Evolutionary conservation across 805 yeast genomes (phyloP), one percentile per base, ranked within the genome.

Genomic region (Cyberlindnera bimundalis): DNA sequence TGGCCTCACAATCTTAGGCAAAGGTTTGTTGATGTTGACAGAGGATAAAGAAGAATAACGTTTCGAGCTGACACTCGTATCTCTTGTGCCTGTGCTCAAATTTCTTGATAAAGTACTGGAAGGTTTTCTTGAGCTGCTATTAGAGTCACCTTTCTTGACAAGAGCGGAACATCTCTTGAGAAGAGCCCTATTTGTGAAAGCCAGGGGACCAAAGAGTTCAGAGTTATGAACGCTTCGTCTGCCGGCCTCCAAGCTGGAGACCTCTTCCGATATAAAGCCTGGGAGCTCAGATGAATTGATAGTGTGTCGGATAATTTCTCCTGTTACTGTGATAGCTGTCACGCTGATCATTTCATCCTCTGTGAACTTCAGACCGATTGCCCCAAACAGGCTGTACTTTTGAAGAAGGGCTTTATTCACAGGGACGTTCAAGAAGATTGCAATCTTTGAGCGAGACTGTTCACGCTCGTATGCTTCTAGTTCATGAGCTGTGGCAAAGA

Each of bases 401-500:
- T 56, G 53, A 39, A 83, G 50, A 27, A 68, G 31, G 3, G 60
- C 40, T 29, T 53, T 26, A 47, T 70, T 65, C 7, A 74, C 66
- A 3, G 70, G 59, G 48, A 73, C 67, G 54, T 87, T 89, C 47
- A 90, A 66, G 46, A 84, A 77, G 14, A 90, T 56, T 0, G 80
- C 78, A 45, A 85, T 69, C 2, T 81, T 80, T 0, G 91, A 77
- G 50, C 77, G 78, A 18, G 76, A 62, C 5, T 60, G 66, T 54
- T 85, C 95, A 5, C 55, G 56, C 6, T 55, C 56, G 53, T 82
- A 85, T 1, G 71, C 65, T 0, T 62, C 51, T 2, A 63, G 50
- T 50, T 80, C 85, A 56, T 85, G 95, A 0, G 93, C 93, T 3
- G 89, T 77, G 11, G 79, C 78, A 56, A 75, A 84, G 1, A 81